A percentile compares a stretch with the other conserved stretches of the same genome.
These are phyloP conservation scores for Allodekkera sacchari DNA, from an alignment of 805 yeast genomes.

Conservation along the genomic window DNA sequence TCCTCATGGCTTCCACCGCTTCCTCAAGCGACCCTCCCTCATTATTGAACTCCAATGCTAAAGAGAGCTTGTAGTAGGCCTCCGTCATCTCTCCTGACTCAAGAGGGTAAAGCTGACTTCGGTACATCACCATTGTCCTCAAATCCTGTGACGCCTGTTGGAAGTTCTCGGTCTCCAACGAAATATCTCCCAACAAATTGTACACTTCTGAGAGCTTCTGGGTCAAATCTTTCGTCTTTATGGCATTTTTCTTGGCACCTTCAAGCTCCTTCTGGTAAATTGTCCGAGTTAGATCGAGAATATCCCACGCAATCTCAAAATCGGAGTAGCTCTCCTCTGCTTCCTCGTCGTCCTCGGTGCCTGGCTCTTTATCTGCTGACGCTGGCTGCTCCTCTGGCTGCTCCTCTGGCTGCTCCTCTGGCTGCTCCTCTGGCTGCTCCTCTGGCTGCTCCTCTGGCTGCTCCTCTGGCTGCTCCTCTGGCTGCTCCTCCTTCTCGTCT, in stretches of 20 bases:
- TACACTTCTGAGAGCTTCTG: slow-evolving; percentile 64
- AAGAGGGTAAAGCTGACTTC: slow-evolving; percentile 43
- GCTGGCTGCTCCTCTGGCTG: slow-evolving; percentile 17
- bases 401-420: slow-evolving; percentile 18
- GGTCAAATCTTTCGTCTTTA: slow-evolving; percentile 17
- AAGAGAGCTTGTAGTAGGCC: slow-evolving; percentile 70
- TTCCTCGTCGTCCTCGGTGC: slow-evolving; percentile 16
- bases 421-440: slow-evolving; percentile 11
- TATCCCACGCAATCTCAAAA: slow-evolving; percentile 85
- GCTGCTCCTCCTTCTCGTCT: slow-evolving; percentile 24
- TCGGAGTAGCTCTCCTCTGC: slow-evolving; percentile 51
- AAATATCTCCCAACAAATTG: slow-evolving; percentile 80
- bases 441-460: slow-evolving; percentile 24
- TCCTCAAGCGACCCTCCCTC: slow-evolving; percentile 47
- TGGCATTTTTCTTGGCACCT: slow-evolving; percentile 1
- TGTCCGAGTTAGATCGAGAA: slow-evolving; percentile 69
- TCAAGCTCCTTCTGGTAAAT: slow-evolving; percentile 38
- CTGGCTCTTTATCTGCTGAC: slow-evolving; percentile 1
- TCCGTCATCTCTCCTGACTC: slow-evolving; percentile 59
- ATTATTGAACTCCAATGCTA: slow-evolving; percentile 63
- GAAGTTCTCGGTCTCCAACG: slow-evolving; percentile 85
- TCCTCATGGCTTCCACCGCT: slow-evolving; percentile 38
- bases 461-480: slow-evolving; percentile 25
- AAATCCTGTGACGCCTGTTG: slow-evolving; percentile 70
- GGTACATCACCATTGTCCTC: slow-evolving; percentile 43